Base-by-base conservation (phyloP, 768 basidiomycete genomes). In the Coprinopsis cinerea region DNA sequence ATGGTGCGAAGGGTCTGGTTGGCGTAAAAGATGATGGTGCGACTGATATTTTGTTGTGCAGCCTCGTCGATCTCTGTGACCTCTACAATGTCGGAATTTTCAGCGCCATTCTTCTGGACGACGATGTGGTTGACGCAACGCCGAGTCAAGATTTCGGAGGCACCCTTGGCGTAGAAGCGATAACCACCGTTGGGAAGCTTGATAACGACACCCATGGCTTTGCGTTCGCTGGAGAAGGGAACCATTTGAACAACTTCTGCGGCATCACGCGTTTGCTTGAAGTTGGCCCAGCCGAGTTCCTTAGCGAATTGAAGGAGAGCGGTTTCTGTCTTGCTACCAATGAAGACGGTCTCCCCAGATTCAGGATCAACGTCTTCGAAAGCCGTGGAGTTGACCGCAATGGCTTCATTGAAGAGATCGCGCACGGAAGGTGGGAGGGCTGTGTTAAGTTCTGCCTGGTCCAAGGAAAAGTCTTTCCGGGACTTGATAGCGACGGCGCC, bases 11-110 rank as follows among this genome's bases (percentile, higher is more conserved):
- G 82, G 11, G 83, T 88, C 70, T 98, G 95, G 65, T 94, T 94
- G 59, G 94, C 94, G 64, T 99, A 98, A 68, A 96, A 95, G 56
- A 95, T 94, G 67, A 94, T 97, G 13, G 95, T 97, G 40, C 90
- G 79, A 23, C 76, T 78, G 63, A 97, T 91, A 62, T 97, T 97
- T 60, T 87, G 85, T 52, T 74, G 72, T 13, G 84, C 81, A 15
- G 83, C 68, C 9, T 78, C 71, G 57, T 82, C 82, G 50, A 96
- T 91, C 1, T 64, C 64, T 51, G 62, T 67, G 1, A 79, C 82
- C 61, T 83, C 76, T 37, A 94, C 65, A 0, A 60, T 63, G 22
- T 57, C 53, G 1, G 61, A 56, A 5, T 34, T 43, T 3, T 43
- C 46, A 0, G 58, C 46, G 0, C 62, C 62, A 10, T 71, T 65